Base-by-base conservation (phyloP, 2,329 filamentous ascomycete species). In the Calonectria fujianensis region DNA sequence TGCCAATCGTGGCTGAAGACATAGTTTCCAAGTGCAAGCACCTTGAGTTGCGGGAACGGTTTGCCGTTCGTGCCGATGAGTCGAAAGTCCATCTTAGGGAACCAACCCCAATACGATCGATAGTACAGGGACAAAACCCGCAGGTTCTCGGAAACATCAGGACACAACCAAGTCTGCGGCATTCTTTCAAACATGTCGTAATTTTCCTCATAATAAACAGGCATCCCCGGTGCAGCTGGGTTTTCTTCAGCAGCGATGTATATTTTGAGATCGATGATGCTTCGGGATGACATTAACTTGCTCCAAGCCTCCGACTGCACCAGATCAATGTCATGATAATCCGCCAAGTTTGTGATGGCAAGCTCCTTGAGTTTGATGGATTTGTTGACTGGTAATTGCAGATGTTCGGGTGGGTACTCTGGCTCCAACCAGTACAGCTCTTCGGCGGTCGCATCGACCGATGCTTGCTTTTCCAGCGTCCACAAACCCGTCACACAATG, bases 1-100 rank as follows among this genome's bases (percentile, higher is more conserved):
- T 90, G 88, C 82, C 84, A 86, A 27, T 88, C 84, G 41, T 88
- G 83, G 6, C 83, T 82, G 63, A 90, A 88, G 4, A 83, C 82
- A 27, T 84, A 87, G 1, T 84, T 85, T 0, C 86, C 86, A 0
- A 90, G 75, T 0, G 83, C 80, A 0, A 90, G 82, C 0, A 84
- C 81, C 39, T 83, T 82, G 6, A 89, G 83, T 0, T 82, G 78
- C 0, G 86, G 86, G 37, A 89, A 86, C 0, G 75, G 75, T 0
- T 37, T 16, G 1, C 52, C 63, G 0, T 35, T 24, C 16, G 73
- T 76, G 71, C 69, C 57, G 1, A 76, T 71, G 27, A 29, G 39
- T 0, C 78, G 77, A 16, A 88, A 82, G 37, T 88, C 83, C 51
- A 86, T 80, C 27, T 82, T 82, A 0, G 86, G 86, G 4, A 83